These are phyloP conservation scores for Ascochyta fabae DNA, from an alignment of 2,329 filamentous ascomycete species.

Conservation along the genomic window DNA sequence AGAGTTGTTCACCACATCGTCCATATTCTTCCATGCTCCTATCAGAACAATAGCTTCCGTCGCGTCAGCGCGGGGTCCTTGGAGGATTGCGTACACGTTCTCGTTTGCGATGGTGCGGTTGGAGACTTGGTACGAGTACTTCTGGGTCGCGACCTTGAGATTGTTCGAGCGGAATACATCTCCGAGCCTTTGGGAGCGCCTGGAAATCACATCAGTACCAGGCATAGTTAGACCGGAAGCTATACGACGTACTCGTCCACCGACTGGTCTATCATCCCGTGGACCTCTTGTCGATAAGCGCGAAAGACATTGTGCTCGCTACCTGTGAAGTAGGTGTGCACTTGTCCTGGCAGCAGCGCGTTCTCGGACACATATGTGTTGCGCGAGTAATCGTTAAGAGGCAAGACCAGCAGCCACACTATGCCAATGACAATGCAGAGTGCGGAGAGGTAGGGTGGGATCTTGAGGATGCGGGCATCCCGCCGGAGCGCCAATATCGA, in stretches of 20 bases:
- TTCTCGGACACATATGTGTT: constrained; percentile 98
- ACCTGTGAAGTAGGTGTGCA: constrained; percentile 96
- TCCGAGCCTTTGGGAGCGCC: constrained; percentile 71
- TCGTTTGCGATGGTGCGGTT: constrained; percentile 78
- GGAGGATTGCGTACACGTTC: constrained; percentile 92
- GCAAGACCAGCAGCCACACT: constrained; percentile 87
- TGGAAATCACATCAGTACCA: constrained; percentile 46
- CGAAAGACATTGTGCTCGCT: constrained; percentile 95
- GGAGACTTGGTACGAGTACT: constrained; percentile 82
- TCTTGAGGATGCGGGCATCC: constrained; percentile 80
- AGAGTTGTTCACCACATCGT: constrained; percentile 79
- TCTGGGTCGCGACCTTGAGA: constrained; percentile 85
- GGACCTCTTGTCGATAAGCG: constrained; percentile 85
- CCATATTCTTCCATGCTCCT: constrained; percentile 84
- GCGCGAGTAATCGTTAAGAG: constrained; percentile 88
- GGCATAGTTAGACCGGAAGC: background rate
- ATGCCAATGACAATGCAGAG: constrained; percentile 85
- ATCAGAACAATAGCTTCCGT: constrained; percentile 96
- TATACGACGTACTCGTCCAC: constrained; percentile 44
- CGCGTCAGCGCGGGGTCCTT: constrained; percentile 92
- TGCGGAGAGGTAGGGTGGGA: constrained; percentile 86
- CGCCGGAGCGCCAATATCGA: constrained; percentile 73
- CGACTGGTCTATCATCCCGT: constrained; percentile 60
- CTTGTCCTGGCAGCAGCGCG: constrained; percentile 90
- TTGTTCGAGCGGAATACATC: constrained; percentile 78